A percentile compares a stretch with the other conserved stretches of the same genome.
Evolutionary conservation across 345 rosid genomes (phyloP).

Genomic region (Laguncularia racemosa): DNA sequence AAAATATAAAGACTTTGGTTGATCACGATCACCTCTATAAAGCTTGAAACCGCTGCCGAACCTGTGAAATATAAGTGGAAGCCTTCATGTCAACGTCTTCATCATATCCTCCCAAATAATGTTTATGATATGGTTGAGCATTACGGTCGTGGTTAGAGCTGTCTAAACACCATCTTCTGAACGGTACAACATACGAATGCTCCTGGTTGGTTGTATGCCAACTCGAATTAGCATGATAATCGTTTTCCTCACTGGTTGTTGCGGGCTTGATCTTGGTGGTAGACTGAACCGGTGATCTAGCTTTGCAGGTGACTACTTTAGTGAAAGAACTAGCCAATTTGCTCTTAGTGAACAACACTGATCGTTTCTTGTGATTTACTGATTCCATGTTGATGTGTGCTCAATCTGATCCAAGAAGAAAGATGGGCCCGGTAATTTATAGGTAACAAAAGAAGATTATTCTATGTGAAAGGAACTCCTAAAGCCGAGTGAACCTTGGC

Average conservation of each 20-base stretch:
- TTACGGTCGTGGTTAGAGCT: no score
- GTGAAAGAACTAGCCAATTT: constrained; percentile 20
- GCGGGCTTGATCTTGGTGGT: constrained; percentile 17
- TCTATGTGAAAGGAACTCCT: no score
- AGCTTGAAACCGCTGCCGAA: constrained; percentile 30
- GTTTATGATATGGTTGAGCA: not conserved
- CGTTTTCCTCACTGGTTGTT: no score
- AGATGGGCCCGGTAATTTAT: no score
- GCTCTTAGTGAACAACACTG: constrained; percentile 14
- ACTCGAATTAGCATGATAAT: no score
- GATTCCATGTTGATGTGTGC: no score
- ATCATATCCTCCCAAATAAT: constrained; percentile 17
- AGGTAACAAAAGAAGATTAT: no score
- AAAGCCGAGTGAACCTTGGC: no score
- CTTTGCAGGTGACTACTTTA: constrained; percentile 4
- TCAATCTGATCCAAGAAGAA: no score
- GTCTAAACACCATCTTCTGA: no score
- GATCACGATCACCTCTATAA: constrained; percentile 15
- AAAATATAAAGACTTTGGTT: not conserved
- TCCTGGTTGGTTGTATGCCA: no score
- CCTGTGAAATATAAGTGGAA: constrained; percentile 25
- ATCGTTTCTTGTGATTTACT: constrained; percentile 13
- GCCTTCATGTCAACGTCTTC: constrained; percentile 41
- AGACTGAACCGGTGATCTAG: not conserved
- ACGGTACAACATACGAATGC: no score